Percentiles rank a stretch among this genome's conserved stretches.
Evolutionary conservation across 257 asterid genomes (phyloP).

Genomic region (Craterostigma plantagineum): DNA sequence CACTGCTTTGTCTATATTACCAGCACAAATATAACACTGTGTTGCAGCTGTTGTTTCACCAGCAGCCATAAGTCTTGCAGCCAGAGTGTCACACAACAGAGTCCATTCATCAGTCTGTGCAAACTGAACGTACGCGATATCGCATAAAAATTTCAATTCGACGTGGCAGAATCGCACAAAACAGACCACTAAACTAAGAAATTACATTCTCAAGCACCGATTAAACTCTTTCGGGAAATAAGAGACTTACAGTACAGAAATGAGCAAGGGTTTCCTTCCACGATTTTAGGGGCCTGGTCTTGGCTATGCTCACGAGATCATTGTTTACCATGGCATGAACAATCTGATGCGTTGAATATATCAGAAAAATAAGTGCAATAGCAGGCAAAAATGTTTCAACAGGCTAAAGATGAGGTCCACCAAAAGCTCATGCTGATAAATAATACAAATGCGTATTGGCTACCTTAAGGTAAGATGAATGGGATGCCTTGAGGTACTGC

Average conservation of each 20-base stretch:
- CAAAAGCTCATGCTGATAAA: conserved; percentile 8
- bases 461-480: conserved; percentile 77
- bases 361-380: conserved; percentile 5
- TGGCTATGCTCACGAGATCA: conserved; percentile 81
- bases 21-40: conserved; percentile 81
- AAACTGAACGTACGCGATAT: conserved; percentile 28
- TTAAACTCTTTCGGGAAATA: conserved; percentile 1
- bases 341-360: conserved; percentile 18
- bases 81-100: conserved; percentile 64
- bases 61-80: conserved; percentile 74
- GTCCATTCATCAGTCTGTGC: conserved; percentile 84
- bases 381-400: no score
- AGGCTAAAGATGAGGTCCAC: conserved; percentile 6
- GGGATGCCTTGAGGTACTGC: conserved; percentile 63
- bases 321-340: conserved; percentile 82
- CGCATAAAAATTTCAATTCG: no score
- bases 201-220: no score
- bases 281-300: conserved; percentile 66
- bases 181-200: no score
- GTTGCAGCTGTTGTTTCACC: conserved; percentile 76
- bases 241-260: conserved; percentile 66
- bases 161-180: no score
- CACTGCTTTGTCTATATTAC: conserved; percentile 81
- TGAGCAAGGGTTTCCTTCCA: conserved; percentile 99
- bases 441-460: conserved; percentile 6